Evolutionary conservation across 257 asterid genomes (phyloP), one percentile per base, ranked within the genome.

Genomic region (Anisodus tanguticus): DNA sequence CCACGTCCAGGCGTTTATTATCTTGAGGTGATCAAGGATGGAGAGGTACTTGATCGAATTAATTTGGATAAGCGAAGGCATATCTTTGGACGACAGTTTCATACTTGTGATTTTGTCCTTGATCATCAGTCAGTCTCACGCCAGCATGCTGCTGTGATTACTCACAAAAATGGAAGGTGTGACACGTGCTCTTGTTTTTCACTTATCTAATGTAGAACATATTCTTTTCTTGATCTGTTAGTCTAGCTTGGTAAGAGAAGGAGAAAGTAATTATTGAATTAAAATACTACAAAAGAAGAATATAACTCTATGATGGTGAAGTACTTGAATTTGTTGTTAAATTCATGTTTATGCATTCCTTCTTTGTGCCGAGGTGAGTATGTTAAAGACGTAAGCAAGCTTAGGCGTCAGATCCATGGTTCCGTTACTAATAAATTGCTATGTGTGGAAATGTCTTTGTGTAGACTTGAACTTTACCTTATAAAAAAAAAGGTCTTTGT

Each of bases 111-210:
- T 90, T 92, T 90, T 87, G 98, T 96, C 90, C 98, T 96, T 62
- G 99, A 96, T 87, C 99, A 96, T 87, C 99, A 94, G 88, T 96
- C 99, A 31, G 99, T 96, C 54, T 96, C 99, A 16, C 94, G 99
- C 74, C 99, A 96, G 84, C 99, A 96, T 80, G 99, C 99, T 43
- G 99, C 91, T 83, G 99, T 94, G 7, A 81, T 94, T 83, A 95
- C 98, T 43, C 99, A 96, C 91, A 96, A 92, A 90, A 86, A 94
- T 85, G 99, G 98, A 86, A 90, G 98, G 99, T 96, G 85, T 63
- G 89, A 74, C 79, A 69, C 19, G 4, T 82, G 59, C 7, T 19
- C 60, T 69, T 53, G 45, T 62, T 54, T 62, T 6, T 58, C 80
- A 6, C 76, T 84, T 59, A 62, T 55, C 76, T 57, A 57, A 35